Percentiles rank a stretch among this genome's conserved stretches.
These are phyloP conservation scores for Vishniacozyma victoriae DNA, from an alignment of 768 basidiomycete species.

Conservation along the genomic window DNA sequence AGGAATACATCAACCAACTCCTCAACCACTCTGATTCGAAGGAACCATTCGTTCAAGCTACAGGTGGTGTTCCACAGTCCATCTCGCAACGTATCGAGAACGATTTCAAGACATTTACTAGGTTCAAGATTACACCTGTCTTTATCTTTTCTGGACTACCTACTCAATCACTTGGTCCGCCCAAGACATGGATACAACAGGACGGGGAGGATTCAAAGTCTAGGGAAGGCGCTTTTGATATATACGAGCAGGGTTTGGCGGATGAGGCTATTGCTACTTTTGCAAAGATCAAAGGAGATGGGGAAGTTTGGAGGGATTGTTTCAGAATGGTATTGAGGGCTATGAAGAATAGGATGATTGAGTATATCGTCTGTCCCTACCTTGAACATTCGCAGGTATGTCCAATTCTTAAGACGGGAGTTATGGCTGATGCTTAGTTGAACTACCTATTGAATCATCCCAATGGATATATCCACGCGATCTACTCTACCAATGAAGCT, in stretches of 20 bases:
- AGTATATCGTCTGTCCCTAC: conserved; percentile 94
- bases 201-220: conserved; percentile 30
- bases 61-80: conserved; percentile 87
- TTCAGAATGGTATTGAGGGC: conserved; percentile 87
- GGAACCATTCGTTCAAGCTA: conserved; percentile 88
- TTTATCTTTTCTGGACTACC: conserved; percentile 90
- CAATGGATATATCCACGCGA: conserved; percentile 89
- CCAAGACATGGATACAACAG: conserved; percentile 51
- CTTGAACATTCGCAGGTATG: conserved; percentile 90
- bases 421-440: conserved; percentile 54
- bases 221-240: conserved; percentile 71
- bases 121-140: conserved; percentile 91
- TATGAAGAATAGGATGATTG: conserved; percentile 89
- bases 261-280: conserved; percentile 81
- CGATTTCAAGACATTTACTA: conserved; percentile 84
- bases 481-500: conserved; percentile 84
- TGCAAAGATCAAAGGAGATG: conserved; percentile 63
- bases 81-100: conserved; percentile 70
- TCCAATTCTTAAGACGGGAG: conserved; percentile 17
- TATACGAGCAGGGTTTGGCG: conserved; percentile 87
- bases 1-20: conserved; percentile 75
- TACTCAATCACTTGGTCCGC: conserved; percentile 68
- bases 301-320: conserved; percentile 71
- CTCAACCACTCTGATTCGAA: conserved; percentile 62
- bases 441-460: conserved; percentile 90